Base-by-base conservation (phyloP, 306 rosid species). In the Castanopsis chinensis region DNA sequence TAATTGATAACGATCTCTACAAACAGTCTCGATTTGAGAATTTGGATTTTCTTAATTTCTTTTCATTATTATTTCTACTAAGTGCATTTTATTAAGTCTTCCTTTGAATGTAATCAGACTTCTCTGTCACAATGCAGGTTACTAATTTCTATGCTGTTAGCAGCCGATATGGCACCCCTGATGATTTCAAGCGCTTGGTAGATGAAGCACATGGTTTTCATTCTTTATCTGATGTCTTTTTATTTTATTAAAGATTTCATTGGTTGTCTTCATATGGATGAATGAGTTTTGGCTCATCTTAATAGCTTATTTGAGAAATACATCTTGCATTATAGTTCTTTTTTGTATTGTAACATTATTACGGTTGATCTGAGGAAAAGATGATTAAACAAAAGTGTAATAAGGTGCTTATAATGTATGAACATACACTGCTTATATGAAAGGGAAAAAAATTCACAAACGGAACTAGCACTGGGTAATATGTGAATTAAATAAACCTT, bases 81-180 rank as follows among this genome's bases (percentile, higher is more conserved):
- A 53, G 45, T 78, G 56, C 69, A 69, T 33, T 69, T 57, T 57
- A 8, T 23, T 78, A 4, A n/a, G n/a, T 3, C 15, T 0, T 56
- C 58, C 64, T 6, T 35, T 68, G 68, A 58, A 75, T 61, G 19
- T 70, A 77, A 69, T 83, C 69, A 72, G 80, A 79, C 81, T 74
- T 45, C 27, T 79, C 33, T 73, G 72, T 68, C 55, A 21, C 33
- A 77, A 41, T 84, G 91, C 94, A 95, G 99, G 99, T 90, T 77
- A 92, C 99, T 52, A 95, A 95, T 79, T 87, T 87, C 41, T 92
- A 49, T 87, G 99, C 99, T 63, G 90, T 86, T 78, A 95, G 99
- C 85, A 92, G 99, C 83, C 91, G 97, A 81, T 95, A 82, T 85
- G 99, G 99, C 64, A 91, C 97, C 75, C 99, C 99, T 61, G 97